Conservation (phyloP, 768 basidiomycete genomes). For the Lactarius hengduanensis region DNA sequence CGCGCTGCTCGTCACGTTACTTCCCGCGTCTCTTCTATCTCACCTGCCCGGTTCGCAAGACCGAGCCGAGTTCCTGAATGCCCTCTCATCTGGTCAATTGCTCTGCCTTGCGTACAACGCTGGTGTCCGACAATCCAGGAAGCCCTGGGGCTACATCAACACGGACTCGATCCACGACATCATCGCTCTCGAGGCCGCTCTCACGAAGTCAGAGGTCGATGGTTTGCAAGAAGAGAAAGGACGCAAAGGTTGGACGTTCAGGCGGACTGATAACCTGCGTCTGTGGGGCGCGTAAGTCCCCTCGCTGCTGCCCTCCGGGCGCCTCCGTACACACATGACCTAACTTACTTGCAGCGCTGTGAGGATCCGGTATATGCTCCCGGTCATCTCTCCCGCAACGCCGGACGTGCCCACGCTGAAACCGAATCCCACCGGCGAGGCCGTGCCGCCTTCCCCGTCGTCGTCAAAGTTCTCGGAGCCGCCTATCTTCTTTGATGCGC, state of each 20-base stretch:
- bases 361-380: conserved; percentile 77
- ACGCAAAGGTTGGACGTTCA: conserved; percentile 76
- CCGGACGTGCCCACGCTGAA: conserved; percentile 34
- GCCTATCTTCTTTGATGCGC: conserved; percentile 67
- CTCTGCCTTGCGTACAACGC: conserved; percentile 81
- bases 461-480: conserved; percentile 42
- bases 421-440: conserved; percentile 26
- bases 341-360: conserved; percentile 60
- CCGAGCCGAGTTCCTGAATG: conserved; percentile 44
- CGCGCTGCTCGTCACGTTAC: conserved; percentile 55
- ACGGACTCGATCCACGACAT: conserved; percentile 79
- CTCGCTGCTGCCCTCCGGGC: neutral
- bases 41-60: conserved; percentile 38
- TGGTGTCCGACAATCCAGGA: conserved; percentile 73
- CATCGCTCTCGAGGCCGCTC: conserved; percentile 56
- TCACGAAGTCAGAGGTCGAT: conserved; percentile 37
- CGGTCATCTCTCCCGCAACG: conserved; percentile 55
- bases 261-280: conserved; percentile 81
- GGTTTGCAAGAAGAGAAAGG: conserved; percentile 38
- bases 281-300: conserved; percentile 77
- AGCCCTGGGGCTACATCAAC: conserved; percentile 88
- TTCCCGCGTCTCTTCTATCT: conserved; percentile 54
- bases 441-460: conserved; percentile 33
- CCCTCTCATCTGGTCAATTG: conserved; percentile 72
- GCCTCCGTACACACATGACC: neutral